phyloP scores from a whole-genome alignment of 2,329 filamentous ascomycete genomes.

The Mariannaea sp. region DNA sequence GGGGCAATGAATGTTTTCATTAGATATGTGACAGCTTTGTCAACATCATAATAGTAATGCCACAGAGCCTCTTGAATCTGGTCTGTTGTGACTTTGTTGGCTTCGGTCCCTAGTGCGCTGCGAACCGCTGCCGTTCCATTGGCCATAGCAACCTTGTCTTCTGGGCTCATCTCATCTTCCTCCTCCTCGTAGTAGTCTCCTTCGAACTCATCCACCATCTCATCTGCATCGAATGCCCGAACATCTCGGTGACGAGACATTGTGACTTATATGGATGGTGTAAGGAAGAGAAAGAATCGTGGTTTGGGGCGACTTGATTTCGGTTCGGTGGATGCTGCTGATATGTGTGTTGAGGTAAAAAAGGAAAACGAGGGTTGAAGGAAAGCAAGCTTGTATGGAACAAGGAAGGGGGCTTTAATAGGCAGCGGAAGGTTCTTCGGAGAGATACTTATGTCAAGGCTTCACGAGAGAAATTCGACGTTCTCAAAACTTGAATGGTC shows the following conservation, averaged over 20 bases:
- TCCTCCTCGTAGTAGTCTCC: conserved; percentile 52
- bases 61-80: conserved; percentile 91
- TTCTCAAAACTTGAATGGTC: no score
- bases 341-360: not conserved
- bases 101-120: conserved; percentile 64
- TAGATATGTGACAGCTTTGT: conserved; percentile 82
- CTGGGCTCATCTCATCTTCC: conserved; percentile 52
- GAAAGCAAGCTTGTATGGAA: not conserved
- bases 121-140: conserved; percentile 70
- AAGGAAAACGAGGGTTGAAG: not conserved
- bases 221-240: conserved; percentile 54
- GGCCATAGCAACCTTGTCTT: conserved; percentile 60
- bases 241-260: conserved; percentile 39
- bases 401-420: no score
- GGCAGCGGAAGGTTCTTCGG: no score
- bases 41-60: conserved; percentile 95
- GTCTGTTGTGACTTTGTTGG: conserved; percentile 57
- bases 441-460: no score
- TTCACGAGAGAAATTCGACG: no score
- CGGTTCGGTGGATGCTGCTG: not conserved
- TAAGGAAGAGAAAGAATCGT: not conserved
- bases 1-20: conserved; percentile 64
- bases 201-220: conserved; percentile 55
- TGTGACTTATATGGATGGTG: not conserved
- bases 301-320: not conserved